These are phyloP conservation scores for Zychaea mexicana DNA, from an alignment of 371 early-diverging fungal genomes.

Conservation along the genomic window DNA sequence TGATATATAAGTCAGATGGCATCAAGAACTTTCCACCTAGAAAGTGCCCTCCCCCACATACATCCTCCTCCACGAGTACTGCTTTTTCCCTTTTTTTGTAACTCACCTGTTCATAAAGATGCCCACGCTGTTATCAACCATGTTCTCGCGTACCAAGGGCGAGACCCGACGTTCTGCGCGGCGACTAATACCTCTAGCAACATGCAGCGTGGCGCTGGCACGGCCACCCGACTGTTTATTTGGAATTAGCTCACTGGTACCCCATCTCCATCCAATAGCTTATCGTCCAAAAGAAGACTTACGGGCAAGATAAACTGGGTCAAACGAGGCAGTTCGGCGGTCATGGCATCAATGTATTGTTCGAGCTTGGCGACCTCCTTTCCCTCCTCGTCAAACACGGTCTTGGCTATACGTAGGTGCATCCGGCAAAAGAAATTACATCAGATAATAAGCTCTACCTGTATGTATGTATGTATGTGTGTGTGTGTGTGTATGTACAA, in stretches of 20 bases:
- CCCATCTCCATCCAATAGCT: no score
- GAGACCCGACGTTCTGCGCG: constrained; percentile 86
- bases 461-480: not conserved
- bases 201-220: constrained; percentile 67
- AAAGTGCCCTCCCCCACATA: not conserved
- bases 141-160: constrained; percentile 66
- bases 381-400: constrained; percentile 76
- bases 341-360: constrained; percentile 83
- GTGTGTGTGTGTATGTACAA: not conserved
- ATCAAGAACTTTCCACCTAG: constrained; percentile 2
- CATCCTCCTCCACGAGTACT: no score
- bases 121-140: constrained; percentile 65
- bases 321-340: constrained; percentile 74
- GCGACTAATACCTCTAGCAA: constrained; percentile 81
- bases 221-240: constrained; percentile 71
- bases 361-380: constrained; percentile 69
- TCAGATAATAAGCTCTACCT: no score
- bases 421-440: no score
- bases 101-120: constrained; percentile 77
- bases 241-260: no score
- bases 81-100: no score
- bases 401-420: constrained; percentile 58
- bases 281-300: no score
- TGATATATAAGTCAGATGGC: constrained; percentile 3
- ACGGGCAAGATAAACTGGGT: constrained; percentile 88